Evolutionary conservation across 805 yeast genomes (phyloP).

Genomic region (Nakazawaea holstii): DNA sequence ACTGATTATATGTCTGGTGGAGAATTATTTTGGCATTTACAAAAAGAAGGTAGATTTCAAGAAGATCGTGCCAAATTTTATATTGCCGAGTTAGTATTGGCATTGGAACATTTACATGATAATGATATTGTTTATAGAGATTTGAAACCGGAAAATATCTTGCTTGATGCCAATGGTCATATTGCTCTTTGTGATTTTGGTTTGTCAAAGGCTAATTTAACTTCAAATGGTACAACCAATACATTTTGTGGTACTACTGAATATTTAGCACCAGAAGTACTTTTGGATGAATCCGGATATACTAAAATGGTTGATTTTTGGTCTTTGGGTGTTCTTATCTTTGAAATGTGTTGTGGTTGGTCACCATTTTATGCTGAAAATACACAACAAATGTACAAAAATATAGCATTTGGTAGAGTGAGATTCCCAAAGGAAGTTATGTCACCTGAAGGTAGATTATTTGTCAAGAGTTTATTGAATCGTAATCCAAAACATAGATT

Average conservation of each 20-base stretch:
- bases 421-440: constrained; percentile 95
- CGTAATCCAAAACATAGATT: constrained; percentile 94
- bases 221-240: constrained; percentile 84
- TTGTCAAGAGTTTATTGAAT: constrained; percentile 91
- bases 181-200: constrained; percentile 98
- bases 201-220: constrained; percentile 85
- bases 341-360: constrained; percentile 99
- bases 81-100: constrained; percentile 91
- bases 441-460: constrained; percentile 88
- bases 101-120: constrained; percentile 91
- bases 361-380: constrained; percentile 97
- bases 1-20: constrained; percentile 99
- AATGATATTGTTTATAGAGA: constrained; percentile 96
- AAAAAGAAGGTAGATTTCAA: constrained; percentile 89
- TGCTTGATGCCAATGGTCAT: constrained; percentile 95
- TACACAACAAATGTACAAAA: constrained; percentile 98
- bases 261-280: constrained; percentile 94
- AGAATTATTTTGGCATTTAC: constrained; percentile 94
- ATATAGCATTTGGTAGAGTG: constrained; percentile 97
- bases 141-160: constrained; percentile 92
- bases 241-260: constrained; percentile 99
- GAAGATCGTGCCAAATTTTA: constrained; percentile 96
- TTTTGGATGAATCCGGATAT: constrained; percentile 92
- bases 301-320: constrained; percentile 99
- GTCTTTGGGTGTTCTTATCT: constrained; percentile 94